These are phyloP conservation scores for Leishmania tarentolae DNA, from an alignment of 208 protist genomes.

Conservation along the genomic window DNA sequence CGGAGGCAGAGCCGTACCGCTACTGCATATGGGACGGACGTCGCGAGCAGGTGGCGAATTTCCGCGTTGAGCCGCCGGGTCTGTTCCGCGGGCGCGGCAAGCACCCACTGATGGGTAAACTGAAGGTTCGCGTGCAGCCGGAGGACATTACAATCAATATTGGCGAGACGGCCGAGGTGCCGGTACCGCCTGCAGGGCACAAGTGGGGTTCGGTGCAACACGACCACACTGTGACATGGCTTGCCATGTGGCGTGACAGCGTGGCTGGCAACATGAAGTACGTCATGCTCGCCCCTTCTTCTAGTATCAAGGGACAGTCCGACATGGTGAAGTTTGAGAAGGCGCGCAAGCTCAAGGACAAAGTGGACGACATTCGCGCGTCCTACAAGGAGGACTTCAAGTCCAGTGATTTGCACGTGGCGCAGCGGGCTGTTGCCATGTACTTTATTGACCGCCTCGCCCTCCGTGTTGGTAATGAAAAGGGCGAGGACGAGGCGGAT, in stretches of 20 bases:
- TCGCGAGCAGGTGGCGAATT: constrained; percentile 97
- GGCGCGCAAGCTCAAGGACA: constrained; percentile 94
- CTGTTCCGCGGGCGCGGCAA: constrained; percentile 98
- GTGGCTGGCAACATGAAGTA: constrained; percentile 96
- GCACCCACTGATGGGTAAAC: constrained; percentile 95
- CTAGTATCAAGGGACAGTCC: constrained; percentile 95
- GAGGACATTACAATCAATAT: constrained; percentile 99
- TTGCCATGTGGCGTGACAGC: constrained; percentile 97
- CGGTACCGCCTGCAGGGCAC: constrained; percentile 92
- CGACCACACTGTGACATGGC: constrained; percentile 97
- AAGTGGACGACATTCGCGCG: constrained; percentile 94
- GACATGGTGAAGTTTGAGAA: constrained; percentile 99
- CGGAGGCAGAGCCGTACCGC: constrained; percentile 88
- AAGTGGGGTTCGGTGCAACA: constrained; percentile 94
- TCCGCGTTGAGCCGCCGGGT: constrained; percentile 97
- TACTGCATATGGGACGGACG: constrained; percentile 94
- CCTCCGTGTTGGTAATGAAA: constrained; percentile 99
- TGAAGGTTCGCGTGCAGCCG: constrained; percentile 95
- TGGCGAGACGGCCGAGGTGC: constrained; percentile 83
- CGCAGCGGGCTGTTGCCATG: constrained; percentile 96
- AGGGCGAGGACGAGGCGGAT: constrained; percentile 97
- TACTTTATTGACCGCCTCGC: constrained; percentile 99
- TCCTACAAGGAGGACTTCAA: constrained; percentile 93
- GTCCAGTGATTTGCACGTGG: constrained; percentile 43
- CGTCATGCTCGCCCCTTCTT: constrained; percentile 95